phyloP scores from a whole-genome alignment of 257 asterid species.

The Fraxinus anomala region DNA sequence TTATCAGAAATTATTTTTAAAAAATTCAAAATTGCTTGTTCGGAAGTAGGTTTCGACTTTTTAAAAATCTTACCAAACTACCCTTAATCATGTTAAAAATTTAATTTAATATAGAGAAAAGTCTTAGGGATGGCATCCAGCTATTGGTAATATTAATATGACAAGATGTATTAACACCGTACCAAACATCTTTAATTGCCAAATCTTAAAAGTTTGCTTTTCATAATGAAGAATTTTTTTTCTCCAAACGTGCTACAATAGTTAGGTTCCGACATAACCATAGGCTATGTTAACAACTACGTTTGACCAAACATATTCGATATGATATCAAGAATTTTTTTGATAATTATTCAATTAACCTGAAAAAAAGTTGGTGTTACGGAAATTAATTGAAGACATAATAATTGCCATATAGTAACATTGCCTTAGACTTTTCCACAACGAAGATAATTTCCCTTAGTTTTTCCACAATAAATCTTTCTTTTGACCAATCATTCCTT shows the following conservation, averaged over 20 bases:
- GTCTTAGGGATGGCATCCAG: not conserved
- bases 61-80: too few relatives aligned
- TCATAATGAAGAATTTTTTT: not conserved
- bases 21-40: too few relatives aligned
- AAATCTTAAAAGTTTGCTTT: not conserved
- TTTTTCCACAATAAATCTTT: constrained; percentile 9
- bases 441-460: not conserved
- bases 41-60: too few relatives aligned
- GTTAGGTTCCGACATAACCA: not conserved
- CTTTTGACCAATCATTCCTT: constrained; percentile 1
- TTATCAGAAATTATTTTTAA: too few relatives aligned
- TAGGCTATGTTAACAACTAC: not conserved
- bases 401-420: not conserved
- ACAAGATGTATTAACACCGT: not conserved
- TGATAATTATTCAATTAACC: not conserved
- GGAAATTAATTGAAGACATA: constrained; percentile 3
- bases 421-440: not conserved
- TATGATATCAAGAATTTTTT: too few relatives aligned
- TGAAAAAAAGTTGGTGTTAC: not conserved
- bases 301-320: not conserved
- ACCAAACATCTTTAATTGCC: not conserved
- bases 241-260: constrained; percentile 3
- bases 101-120: not conserved
- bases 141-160: not conserved
- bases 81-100: too few relatives aligned